Percentiles rank a stretch among this genome's conserved stretches.
phyloP scores from a whole-genome alignment of 371 early-diverging fungal species.

The Actinomortierella ambigua region DNA sequence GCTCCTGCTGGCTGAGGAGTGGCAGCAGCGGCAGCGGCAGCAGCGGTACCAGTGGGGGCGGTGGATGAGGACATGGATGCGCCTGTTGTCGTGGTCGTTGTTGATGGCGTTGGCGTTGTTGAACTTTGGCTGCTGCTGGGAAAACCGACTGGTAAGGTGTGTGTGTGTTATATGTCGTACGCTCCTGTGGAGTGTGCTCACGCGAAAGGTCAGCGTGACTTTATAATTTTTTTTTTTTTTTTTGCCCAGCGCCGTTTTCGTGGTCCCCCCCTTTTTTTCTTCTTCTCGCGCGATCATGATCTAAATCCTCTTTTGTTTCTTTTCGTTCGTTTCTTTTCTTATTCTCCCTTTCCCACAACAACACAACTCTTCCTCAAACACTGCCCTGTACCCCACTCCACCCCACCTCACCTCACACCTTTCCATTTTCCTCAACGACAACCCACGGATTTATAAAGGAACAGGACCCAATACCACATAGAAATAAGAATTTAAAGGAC shows the following conservation, averaged over 20 bases:
- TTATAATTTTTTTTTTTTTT: constrained; percentile 3
- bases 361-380: neutral
- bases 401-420: neutral
- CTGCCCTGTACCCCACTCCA: neutral
- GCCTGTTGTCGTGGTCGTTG: no score
- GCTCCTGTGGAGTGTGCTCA: neutral
- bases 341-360: neutral
- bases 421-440: no score
- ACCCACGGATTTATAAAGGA: no score
- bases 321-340: neutral
- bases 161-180: no score
- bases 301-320: neutral
- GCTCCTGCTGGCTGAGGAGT: constrained; percentile 41
- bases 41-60: constrained; percentile 25
- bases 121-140: no score
- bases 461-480: no score
- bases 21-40: constrained; percentile 41
- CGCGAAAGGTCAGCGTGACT: neutral
- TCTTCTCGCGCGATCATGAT: neutral
- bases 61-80: constrained; percentile 44
- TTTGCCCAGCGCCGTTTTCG: neutral
- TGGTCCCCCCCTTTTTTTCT: neutral
- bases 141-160: no score
- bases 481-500: no score
- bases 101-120: no score